These are phyloP conservation scores for Penicillium diatomitis DNA, from an alignment of 495 filamentous ascomycete species.

Conservation along the genomic window DNA sequence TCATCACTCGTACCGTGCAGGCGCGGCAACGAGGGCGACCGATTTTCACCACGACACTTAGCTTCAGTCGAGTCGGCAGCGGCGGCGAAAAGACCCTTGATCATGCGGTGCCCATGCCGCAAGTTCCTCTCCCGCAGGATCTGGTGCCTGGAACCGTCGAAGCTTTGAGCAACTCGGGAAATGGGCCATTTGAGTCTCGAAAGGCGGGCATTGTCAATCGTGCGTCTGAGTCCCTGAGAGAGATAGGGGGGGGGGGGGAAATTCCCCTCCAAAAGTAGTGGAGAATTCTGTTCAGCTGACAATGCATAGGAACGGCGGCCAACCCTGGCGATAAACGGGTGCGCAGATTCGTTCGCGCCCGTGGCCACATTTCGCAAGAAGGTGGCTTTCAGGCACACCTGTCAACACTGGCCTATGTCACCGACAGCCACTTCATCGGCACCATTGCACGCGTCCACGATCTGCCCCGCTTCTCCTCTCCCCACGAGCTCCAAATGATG, in stretches of 20 bases:
- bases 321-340: conserved; percentile 57
- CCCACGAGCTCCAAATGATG: conserved; percentile 26
- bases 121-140: conserved; percentile 19
- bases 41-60: conserved; percentile 92
- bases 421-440: conserved; percentile 84
- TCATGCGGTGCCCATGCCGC: conserved; percentile 27
- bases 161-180: conserved; percentile 21
- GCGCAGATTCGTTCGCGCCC: conserved; percentile 70
- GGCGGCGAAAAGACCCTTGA: conserved; percentile 52
- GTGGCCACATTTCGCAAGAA: conserved; percentile 59
- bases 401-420: conserved; percentile 83
- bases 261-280: background rate
- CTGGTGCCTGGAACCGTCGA: conserved; percentile 11
- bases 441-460: conserved; percentile 72
- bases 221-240: conserved; percentile 11
- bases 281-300: background rate
- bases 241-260: background rate
- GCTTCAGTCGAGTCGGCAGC: conserved; percentile 66
- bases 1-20: conserved; percentile 90
- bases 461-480: conserved; percentile 52
- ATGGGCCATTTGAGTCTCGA: conserved; percentile 34
- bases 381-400: conserved; percentile 74
- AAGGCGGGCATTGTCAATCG: conserved; percentile 36
- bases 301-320: conserved; percentile 23
- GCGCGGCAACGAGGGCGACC: conserved; percentile 78